Conservation (phyloP, 192 early-diverging fungal genomes). For the Paraglomus occultum region DNA sequence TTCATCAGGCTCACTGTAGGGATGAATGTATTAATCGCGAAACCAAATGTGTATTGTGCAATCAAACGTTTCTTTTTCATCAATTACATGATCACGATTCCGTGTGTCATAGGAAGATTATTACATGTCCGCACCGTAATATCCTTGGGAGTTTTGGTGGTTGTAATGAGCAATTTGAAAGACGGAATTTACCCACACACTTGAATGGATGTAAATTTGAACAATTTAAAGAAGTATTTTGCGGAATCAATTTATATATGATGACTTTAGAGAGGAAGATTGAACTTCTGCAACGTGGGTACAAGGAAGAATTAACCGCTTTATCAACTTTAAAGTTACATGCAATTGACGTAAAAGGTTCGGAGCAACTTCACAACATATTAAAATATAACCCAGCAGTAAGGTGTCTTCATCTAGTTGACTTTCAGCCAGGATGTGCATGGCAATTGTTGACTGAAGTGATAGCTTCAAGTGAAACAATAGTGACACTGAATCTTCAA, state of each 20-base stretch:
- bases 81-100: slow-evolving; percentile 24
- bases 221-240: slow-evolving; percentile 25
- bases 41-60: slow-evolving; percentile 9
- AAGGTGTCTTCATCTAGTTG: slow-evolving; percentile 6
- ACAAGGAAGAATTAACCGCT: slow-evolving; percentile 19
- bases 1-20: not conserved
- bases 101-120: slow-evolving; percentile 22
- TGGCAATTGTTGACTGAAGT: slow-evolving; percentile 30
- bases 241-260: slow-evolving; percentile 24
- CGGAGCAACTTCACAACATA: slow-evolving; percentile 14
- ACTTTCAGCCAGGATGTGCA: slow-evolving; percentile 25
- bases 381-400: slow-evolving; percentile 31
- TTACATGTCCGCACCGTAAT: slow-evolving; percentile 28
- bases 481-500: slow-evolving; percentile 7
- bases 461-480: slow-evolving; percentile 21
- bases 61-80: slow-evolving; percentile 2
- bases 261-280: slow-evolving; percentile 27
- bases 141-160: slow-evolving; percentile 31
- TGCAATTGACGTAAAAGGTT: slow-evolving; percentile 9
- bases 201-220: slow-evolving; percentile 29
- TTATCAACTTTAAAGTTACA: slow-evolving; percentile 27
- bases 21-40: slow-evolving; percentile 28
- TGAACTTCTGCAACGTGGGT: slow-evolving; percentile 9
- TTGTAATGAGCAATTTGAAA: slow-evolving; percentile 27
- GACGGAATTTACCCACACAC: slow-evolving; percentile 14